Base-by-base conservation (phyloP, 768 basidiomycete species). In the Trametes sanguinea region DNA sequence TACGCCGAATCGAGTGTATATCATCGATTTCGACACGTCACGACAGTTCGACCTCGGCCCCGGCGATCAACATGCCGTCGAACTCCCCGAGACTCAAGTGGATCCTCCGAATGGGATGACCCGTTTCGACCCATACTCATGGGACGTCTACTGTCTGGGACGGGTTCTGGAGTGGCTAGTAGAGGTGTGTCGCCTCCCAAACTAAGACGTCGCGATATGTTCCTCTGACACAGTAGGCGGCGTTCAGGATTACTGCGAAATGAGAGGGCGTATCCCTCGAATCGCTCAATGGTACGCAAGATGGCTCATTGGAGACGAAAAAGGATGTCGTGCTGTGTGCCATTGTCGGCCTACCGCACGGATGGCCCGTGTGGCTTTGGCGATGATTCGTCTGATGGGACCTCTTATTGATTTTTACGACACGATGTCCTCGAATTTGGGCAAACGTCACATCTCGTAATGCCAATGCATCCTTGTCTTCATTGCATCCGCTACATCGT, bases 21-120 rank as follows among this genome's bases (percentile, higher is more conserved):
- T 62, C 29, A 51, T 62, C 50, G 61, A 62, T 42, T 62, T 62
- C 50, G 46, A 56, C n/a, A 51, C 54, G 3, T 51, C 61, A 9
- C 33, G 40, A 27, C 54, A 55, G 9, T 43, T 62, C 50, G 8
- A 17, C 1, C 16, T 45, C 2, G 42, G 42, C 2, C 61, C 55
- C 3, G 61, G 61, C 7, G 10, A 7, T 1, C 61, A 62, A 9
- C 17, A 9, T 2, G 54, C 61, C 11, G 56, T 62, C 11, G 35
- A 13, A 2, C 54, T 62, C 0, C 61, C 61, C 1, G 11, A 33
- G 2, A 51, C 48, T 9, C 48, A 56, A 16, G 3, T 6, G 5
- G 6, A n/a, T 0, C 54, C 54, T 14, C 61, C 61, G 0, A 32
- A 45, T 10, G 61, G 46, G 2, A 8, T 56, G 10, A 51, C 35